Evolutionary conservation across 2,329 filamentous ascomycete genomes (phyloP).

Genomic region (Beauveria sp.): DNA sequence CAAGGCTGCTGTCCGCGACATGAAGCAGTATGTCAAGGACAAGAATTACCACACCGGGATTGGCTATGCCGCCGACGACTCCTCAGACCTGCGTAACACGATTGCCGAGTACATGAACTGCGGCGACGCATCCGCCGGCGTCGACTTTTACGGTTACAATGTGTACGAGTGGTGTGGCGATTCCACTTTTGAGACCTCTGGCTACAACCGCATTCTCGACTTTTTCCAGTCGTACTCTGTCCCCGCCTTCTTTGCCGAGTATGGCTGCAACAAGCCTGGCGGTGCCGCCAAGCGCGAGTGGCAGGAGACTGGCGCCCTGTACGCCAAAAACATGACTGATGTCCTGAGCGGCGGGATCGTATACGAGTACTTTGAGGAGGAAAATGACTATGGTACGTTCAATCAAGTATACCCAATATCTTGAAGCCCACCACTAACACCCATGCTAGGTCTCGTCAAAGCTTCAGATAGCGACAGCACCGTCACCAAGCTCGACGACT

Average conservation of each 20-base stretch:
- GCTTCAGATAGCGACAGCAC: conserved; percentile 51
- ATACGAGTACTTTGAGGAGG: conserved; percentile 96
- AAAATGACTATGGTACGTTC: conserved; percentile 70
- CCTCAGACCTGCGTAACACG: conserved; percentile 69
- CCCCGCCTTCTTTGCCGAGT: conserved; percentile 97
- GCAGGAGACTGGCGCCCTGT: conserved; percentile 77
- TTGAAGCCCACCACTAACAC: background rate
- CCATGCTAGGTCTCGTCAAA: conserved; percentile 54
- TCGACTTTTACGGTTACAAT: conserved; percentile 99
- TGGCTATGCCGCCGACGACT: conserved; percentile 94
- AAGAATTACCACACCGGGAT: conserved; percentile 80
- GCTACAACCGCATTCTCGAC: conserved; percentile 72
- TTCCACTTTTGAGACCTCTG: conserved; percentile 67
- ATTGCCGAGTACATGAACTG: conserved; percentile 95
- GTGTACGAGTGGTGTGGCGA: conserved; percentile 98
- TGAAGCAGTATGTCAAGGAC: conserved; percentile 83
- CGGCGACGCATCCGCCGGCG: conserved; percentile 53
- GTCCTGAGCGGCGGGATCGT: conserved; percentile 96
- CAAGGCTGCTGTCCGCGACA: conserved; percentile 94
- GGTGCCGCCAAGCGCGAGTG: conserved; percentile 65
- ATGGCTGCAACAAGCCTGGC: conserved; percentile 74
- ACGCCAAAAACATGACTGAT: conserved; percentile 67
- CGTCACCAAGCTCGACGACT: conserved; percentile 66
- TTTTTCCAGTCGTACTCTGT: conserved; percentile 88
- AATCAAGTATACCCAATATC: background rate